phyloP scores from a whole-genome alignment of 1,139 yeast species.

The Eremothecium gossypii region DNA sequence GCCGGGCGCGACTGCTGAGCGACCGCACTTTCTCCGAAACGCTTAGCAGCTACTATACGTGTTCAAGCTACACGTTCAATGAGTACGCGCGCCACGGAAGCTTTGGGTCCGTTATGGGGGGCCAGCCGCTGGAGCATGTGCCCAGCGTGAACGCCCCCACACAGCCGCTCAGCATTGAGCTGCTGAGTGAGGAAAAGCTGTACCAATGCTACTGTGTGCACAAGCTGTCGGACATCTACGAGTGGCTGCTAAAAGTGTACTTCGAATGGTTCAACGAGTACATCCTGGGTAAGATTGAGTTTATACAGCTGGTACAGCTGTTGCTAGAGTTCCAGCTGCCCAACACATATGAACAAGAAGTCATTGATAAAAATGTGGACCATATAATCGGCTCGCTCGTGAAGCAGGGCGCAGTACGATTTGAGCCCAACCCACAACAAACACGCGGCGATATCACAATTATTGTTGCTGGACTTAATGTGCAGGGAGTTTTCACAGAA shows the following conservation, averaged over 20 bases:
- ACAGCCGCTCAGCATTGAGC: slow-evolving; percentile 46
- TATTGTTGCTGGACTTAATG: slow-evolving; percentile 26
- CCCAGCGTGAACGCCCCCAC: slow-evolving; percentile 47
- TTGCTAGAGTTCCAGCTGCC: slow-evolving; percentile 34
- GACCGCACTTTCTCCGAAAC: slow-evolving; percentile 22
- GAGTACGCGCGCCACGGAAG: slow-evolving; percentile 25
- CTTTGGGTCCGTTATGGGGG: slow-evolving; percentile 26
- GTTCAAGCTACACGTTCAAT: slow-evolving; percentile 28
- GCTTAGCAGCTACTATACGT: slow-evolving; percentile 27
- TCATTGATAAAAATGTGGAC: slow-evolving; percentile 32
- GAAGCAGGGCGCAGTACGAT: slow-evolving; percentile 38
- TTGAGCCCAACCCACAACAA: slow-evolving; percentile 21
- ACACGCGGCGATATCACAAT: slow-evolving; percentile 14
- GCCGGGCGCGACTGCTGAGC: background rate
- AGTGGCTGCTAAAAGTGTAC: slow-evolving; percentile 37
- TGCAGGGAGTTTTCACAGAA: slow-evolving; percentile 39
- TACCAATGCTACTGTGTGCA: slow-evolving; percentile 43
- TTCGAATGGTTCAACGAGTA: slow-evolving; percentile 35
- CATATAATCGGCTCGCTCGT: slow-evolving; percentile 42
- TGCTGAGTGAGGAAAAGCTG: slow-evolving; percentile 42
- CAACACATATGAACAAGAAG: slow-evolving; percentile 26
- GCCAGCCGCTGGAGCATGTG: slow-evolving; percentile 39
- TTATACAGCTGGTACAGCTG: slow-evolving; percentile 48
- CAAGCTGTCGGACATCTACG: slow-evolving; percentile 42
- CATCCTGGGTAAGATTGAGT: slow-evolving; percentile 41